A percentile compares a stretch with the other conserved stretches of the same genome.
Evolutionary conservation across 1,139 yeast species (phyloP).

Genomic region (Candida pseudocylindracea): DNA sequence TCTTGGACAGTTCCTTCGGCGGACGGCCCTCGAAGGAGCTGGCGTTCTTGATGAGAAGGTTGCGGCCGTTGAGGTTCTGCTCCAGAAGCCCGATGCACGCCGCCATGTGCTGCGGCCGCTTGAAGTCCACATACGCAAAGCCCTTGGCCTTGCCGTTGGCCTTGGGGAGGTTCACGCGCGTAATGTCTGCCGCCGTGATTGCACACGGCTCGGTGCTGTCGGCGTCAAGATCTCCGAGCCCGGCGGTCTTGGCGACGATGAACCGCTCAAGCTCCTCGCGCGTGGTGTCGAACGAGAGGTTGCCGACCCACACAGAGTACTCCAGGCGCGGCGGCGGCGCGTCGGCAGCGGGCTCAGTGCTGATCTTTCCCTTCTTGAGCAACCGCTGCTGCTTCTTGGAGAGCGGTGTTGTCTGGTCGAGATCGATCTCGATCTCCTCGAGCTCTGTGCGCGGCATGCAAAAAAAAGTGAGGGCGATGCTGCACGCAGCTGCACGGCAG

Average conservation of each 20-base stretch:
- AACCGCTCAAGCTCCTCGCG: constrained; percentile 53
- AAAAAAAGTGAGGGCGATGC: no score
- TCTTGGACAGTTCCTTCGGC: constrained; percentile 23
- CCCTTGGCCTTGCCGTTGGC: constrained; percentile 51
- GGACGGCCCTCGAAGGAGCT: constrained; percentile 81
- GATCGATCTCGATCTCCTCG: constrained; percentile 48
- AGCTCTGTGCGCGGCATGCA: no score
- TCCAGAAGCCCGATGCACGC: constrained; percentile 53
- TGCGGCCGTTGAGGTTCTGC: constrained; percentile 56
- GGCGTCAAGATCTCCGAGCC: constrained; percentile 11
- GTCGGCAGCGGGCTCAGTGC: constrained; percentile 19
- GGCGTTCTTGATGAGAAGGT: constrained; percentile 63
- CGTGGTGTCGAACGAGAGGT: constrained; percentile 66
- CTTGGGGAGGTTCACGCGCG: constrained; percentile 45
- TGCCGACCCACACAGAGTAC: constrained; percentile 88
- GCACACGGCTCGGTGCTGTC: constrained; percentile 7
- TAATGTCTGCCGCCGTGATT: constrained; percentile 13
- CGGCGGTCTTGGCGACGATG: constrained; percentile 32
- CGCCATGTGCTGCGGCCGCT: constrained; percentile 36
- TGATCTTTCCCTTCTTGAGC: constrained; percentile 57
- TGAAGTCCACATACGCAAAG: constrained; percentile 78
- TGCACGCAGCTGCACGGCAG: no score
- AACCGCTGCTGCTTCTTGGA: constrained; percentile 84
- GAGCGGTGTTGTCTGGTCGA: constrained; percentile 57
- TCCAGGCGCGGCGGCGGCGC: constrained; percentile 18